These are phyloP conservation scores for Talaromyces sp. DNA, from an alignment of 2,329 filamentous ascomycete genomes.

Conservation along the genomic window DNA sequence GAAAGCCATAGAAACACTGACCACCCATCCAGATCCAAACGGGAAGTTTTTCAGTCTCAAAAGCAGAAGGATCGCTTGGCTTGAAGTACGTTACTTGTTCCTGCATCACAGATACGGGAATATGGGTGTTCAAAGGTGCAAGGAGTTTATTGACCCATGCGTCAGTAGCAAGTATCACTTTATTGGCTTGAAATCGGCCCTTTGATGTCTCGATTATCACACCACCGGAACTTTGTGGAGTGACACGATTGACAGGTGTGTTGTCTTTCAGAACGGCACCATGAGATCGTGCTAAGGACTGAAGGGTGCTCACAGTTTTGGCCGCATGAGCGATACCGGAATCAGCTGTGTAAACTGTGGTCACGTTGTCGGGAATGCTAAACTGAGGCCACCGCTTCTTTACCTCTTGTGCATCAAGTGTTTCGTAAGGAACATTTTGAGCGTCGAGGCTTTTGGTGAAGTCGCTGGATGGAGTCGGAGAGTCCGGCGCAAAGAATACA, in stretches of 20 bases:
- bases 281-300: constrained; percentile 22
- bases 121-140: constrained; percentile 21
- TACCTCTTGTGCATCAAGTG: constrained; percentile 24
- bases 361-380: constrained; percentile 23
- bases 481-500: constrained; percentile 23
- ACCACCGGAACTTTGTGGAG: constrained; percentile 12
- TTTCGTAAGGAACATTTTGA: constrained; percentile 26
- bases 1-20: constrained; percentile 30
- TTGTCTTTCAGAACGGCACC: constrained; percentile 29
- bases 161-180: constrained; percentile 29
- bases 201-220: constrained; percentile 28
- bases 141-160: constrained; percentile 33
- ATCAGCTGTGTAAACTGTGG: constrained; percentile 29
- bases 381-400: constrained; percentile 30
- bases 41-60: constrained; percentile 22
- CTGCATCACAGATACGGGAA: constrained; percentile 29
- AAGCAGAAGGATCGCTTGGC: constrained; percentile 18
- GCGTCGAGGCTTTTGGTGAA: constrained; percentile 23
- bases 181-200: constrained; percentile 20
- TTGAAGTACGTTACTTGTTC: constrained; percentile 35
- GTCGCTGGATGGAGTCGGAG: constrained; percentile 11
- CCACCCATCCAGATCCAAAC: constrained; percentile 31
- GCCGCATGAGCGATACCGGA: constrained; percentile 30
- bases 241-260: constrained; percentile 23
- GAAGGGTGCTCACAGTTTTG: constrained; percentile 27